These are phyloP conservation scores for Podila verticillata DNA, from an alignment of 192 early-diverging fungal genomes.

Conservation along the genomic window DNA sequence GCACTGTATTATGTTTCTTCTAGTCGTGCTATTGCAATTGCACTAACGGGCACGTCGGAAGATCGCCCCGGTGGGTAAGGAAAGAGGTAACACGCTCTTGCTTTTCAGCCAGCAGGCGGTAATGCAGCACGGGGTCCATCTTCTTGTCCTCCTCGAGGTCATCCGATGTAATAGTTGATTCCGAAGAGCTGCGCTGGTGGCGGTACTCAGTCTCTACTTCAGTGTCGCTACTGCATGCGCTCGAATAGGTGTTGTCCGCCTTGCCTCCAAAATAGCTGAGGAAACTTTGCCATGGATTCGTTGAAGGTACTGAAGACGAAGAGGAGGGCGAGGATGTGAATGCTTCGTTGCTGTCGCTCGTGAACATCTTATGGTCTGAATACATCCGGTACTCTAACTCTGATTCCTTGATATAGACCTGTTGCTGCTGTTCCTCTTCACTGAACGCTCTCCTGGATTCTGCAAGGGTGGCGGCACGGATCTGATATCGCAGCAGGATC, in stretches of 20 bases:
- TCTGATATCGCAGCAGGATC: slow-evolving; percentile 85
- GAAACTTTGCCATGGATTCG: neutral
- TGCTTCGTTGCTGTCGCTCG: neutral
- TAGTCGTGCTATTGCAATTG: slow-evolving; percentile 18
- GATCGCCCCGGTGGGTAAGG: slow-evolving; percentile 20
- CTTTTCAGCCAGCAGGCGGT: slow-evolving; percentile 3
- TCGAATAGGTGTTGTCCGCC: neutral
- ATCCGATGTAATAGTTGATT: slow-evolving; percentile 15
- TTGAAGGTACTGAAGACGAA: neutral
- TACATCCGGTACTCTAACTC: neutral
- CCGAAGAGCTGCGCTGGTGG: slow-evolving; percentile 13
- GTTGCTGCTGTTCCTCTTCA: neutral
- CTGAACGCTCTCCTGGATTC: slow-evolving; percentile 18
- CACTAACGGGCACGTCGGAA: slow-evolving; percentile 41
- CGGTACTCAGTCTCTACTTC: neutral
- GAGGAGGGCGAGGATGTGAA: neutral
- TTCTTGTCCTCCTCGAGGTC: neutral
- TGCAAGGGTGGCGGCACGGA: slow-evolving; percentile 28
- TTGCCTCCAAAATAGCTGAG: neutral
- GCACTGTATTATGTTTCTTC: too few relatives aligned
- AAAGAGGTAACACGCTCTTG: slow-evolving; percentile 23
- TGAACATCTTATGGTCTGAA: neutral
- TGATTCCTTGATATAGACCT: neutral
- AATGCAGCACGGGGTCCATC: neutral
- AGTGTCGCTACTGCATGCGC: neutral